Evolutionary conservation across 768 basidiomycete genomes (phyloP).

Genomic region (Termitomyces heimii): DNA sequence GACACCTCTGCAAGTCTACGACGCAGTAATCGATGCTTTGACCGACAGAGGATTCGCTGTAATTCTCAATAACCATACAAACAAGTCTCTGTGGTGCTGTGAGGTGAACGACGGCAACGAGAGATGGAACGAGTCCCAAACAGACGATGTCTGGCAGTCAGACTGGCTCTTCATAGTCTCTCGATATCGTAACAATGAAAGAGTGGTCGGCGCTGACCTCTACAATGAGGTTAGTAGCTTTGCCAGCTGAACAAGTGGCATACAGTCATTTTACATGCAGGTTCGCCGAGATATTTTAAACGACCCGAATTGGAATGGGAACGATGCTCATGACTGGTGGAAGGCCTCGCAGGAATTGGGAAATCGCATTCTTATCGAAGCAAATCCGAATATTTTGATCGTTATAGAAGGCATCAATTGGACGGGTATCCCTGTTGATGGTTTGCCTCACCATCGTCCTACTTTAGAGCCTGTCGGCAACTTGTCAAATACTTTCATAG

Average conservation of each 20-base stretch:
- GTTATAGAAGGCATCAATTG: constrained; percentile 14
- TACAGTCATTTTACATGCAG: not conserved
- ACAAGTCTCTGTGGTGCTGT: constrained; percentile 13
- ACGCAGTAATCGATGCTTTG: constrained; percentile 9
- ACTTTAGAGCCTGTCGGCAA: constrained; percentile 10
- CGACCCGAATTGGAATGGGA: constrained; percentile 10
- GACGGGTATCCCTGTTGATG: constrained; percentile 12
- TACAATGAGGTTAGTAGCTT: constrained; percentile 10
- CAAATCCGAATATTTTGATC: constrained; percentile 11
- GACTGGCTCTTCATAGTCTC: constrained; percentile 14
- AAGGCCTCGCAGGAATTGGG: constrained; percentile 4
- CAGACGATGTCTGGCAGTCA: constrained; percentile 7
- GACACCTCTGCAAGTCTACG: constrained; percentile 11
- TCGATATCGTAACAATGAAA: constrained; percentile 9
- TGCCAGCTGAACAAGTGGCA: not conserved
- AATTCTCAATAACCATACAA: constrained; percentile 14
- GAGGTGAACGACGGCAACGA: constrained; percentile 11
- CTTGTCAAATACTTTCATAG: constrained; percentile 9
- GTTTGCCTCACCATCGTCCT: constrained; percentile 12
- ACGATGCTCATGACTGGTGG: constrained; percentile 8
- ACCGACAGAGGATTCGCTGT: constrained; percentile 12
- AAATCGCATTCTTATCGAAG: constrained; percentile 11
- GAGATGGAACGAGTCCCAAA: constrained; percentile 13
- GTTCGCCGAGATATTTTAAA: constrained; percentile 10
- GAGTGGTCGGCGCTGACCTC: constrained; percentile 11